A percentile compares a stretch with the other conserved stretches of the same genome.
These are phyloP conservation scores for Myriosclerotinia curreyana DNA, from an alignment of 2,329 filamentous ascomycete species.

Conservation along the genomic window DNA sequence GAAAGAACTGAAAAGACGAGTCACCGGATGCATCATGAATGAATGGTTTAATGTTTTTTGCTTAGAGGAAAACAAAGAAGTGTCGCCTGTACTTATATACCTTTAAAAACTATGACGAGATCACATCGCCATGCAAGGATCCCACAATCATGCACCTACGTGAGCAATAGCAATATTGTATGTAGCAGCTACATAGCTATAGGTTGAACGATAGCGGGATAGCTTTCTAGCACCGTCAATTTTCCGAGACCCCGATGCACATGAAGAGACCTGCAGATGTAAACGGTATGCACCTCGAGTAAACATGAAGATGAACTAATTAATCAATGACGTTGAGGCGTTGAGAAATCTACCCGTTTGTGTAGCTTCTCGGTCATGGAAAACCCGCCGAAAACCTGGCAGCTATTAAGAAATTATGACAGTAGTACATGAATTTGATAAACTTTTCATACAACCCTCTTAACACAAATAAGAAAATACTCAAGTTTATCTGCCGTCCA, in stretches of 20 bases:
- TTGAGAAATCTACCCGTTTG: not conserved
- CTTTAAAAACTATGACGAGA: not conserved
- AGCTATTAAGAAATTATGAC: not conserved
- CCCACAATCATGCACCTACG: not conserved
- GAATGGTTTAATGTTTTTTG: not conserved
- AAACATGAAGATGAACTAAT: not conserved
- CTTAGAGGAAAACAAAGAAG: not conserved
- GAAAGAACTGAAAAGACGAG: conserved; percentile 18
- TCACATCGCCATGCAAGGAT: not conserved
- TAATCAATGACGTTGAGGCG: not conserved
- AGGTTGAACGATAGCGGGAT: not conserved
- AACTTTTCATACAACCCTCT: not conserved
- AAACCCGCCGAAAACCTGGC: not conserved
- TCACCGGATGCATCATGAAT: conserved; percentile 4
- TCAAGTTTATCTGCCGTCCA: not conserved
- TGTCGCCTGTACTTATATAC: not conserved
- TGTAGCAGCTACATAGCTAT: not conserved
- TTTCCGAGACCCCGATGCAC: not conserved
- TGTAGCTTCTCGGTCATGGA: not conserved
- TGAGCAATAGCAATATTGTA: not conserved
- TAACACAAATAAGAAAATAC: not conserved
- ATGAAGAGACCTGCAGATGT: not conserved
- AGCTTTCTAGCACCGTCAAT: not conserved
- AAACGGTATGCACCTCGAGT: not conserved
- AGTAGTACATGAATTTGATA: not conserved